Evolutionary conservation across 2,329 filamentous ascomycete genomes (phyloP).

Genomic region (Metarhizium sp.): DNA sequence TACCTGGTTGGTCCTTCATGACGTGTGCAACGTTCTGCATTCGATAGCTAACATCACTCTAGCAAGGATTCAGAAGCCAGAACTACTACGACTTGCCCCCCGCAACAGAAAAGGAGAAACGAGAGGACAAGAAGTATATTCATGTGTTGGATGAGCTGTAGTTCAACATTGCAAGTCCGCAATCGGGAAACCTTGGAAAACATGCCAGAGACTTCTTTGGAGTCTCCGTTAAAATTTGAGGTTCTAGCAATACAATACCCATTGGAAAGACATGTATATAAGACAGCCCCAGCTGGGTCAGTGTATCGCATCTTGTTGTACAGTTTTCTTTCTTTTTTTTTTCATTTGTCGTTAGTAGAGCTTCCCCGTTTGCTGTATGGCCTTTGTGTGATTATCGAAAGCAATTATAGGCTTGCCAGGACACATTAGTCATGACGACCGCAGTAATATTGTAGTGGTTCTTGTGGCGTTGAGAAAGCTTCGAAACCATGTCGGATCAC

Average conservation of each 20-base stretch:
- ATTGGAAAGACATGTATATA: slow-evolving; percentile 1
- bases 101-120: slow-evolving; percentile 87
- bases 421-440: too few relatives aligned
- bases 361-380: too few relatives aligned
- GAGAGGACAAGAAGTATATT: slow-evolving; percentile 92
- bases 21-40: background rate
- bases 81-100: slow-evolving; percentile 90
- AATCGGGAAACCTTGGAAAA: background rate
- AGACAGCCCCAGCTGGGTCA: background rate
- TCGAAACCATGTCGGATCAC: too few relatives aligned
- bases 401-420: too few relatives aligned
- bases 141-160: slow-evolving; percentile 87
- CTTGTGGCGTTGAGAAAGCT: too few relatives aligned
- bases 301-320: slow-evolving; percentile 1
- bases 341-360: background rate
- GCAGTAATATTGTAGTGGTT: too few relatives aligned
- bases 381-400: too few relatives aligned
- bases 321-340: background rate
- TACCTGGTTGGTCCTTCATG: slow-evolving; percentile 61
- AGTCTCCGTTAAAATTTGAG: background rate
- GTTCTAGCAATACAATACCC: background rate
- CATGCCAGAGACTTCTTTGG: background rate
- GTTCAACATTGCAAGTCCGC: background rate
- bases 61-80: slow-evolving; percentile 86
- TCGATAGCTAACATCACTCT: slow-evolving; percentile 21